Conservation (phyloP, 345 rosid genomes). For the Cardamine occulta region DNA sequence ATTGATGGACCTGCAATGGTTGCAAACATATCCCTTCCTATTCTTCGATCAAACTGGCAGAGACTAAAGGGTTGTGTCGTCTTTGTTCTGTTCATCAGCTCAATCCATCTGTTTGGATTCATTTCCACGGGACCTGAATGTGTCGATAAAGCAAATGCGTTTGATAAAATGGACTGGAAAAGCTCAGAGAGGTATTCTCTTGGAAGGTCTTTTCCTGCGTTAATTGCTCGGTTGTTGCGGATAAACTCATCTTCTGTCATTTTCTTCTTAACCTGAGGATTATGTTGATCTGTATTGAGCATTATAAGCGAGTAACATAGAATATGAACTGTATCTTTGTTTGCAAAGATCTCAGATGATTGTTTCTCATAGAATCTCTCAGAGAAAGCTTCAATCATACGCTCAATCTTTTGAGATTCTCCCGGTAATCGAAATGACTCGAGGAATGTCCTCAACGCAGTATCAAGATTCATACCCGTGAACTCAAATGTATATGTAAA, state of each 20-base stretch:
- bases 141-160: conserved; percentile 60
- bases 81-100: conserved; percentile 65
- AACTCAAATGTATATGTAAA: conserved; percentile 77
- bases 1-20: conserved; percentile 81
- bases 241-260: conserved; percentile 98
- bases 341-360: conserved; percentile 66
- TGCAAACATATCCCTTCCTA: conserved; percentile 94
- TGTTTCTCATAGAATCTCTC: conserved; percentile 75
- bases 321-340: conserved; percentile 73
- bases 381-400: conserved; percentile 81
- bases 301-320: conserved; percentile 88
- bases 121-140: conserved; percentile 60
- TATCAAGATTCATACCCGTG: conserved; percentile 80
- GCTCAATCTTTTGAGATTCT: conserved; percentile 87
- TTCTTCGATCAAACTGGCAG: conserved; percentile 64
- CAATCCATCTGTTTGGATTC: conserved; percentile 83
- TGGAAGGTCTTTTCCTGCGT: conserved; percentile 86
- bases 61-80: conserved; percentile 48
- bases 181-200: conserved; percentile 88
- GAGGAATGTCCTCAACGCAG: conserved; percentile 74
- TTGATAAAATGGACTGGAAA: conserved; percentile 67
- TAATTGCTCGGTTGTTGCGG: conserved; percentile 80
- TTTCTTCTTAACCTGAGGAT: conserved; percentile 89
- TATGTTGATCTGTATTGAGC: conserved; percentile 95
- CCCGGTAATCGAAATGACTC: conserved; percentile 88